Percentiles rank a stretch among this genome's conserved stretches.
phyloP scores from a whole-genome alignment of 371 early-diverging fungal species.

The Lichtheimia ornata region DNA sequence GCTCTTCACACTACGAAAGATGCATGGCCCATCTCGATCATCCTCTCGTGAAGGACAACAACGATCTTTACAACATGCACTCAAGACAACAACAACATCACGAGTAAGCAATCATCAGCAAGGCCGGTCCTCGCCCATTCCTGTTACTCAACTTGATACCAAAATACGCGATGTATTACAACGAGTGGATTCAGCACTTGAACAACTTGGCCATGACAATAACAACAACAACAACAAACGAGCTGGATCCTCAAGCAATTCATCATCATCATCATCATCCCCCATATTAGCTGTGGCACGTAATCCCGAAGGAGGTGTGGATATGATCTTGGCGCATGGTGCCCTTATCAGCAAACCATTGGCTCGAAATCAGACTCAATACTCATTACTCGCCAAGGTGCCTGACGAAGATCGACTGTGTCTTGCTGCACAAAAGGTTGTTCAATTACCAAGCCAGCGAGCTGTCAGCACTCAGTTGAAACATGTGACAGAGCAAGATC shows the following conservation, averaged over 20 bases:
- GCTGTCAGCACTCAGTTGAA: conserved; percentile 3
- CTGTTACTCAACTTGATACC: conserved; percentile 10
- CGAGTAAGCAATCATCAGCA: not conserved
- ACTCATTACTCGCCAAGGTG: conserved; percentile 22
- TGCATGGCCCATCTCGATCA: conserved; percentile 2
- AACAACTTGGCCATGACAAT: conserved; percentile 2
- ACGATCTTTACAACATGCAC: conserved; percentile 1
- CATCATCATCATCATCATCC: not conserved
- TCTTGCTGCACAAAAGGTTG: conserved; percentile 16
- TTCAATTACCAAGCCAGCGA: conserved; percentile 4
- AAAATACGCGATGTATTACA: conserved; percentile 13
- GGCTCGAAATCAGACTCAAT: conserved; percentile 31
- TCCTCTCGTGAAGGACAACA: conserved; percentile 5
- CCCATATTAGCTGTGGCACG: conserved; percentile 17
- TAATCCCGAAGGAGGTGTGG: conserved; percentile 30
- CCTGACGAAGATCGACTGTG: not conserved
- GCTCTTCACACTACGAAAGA: conserved; percentile 32
- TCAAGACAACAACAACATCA: too few species aligned
- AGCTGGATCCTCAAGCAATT: not conserved
- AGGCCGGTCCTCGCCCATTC: conserved; percentile 8
- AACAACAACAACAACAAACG: conserved; percentile 3
- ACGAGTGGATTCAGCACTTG: conserved; percentile 16
- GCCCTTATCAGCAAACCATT: conserved; percentile 30
- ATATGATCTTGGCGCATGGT: conserved; percentile 37
- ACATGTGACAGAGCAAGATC: conserved; percentile 21